Percentiles rank a stretch among this genome's conserved stretches.
These are phyloP conservation scores for Quercus phellos DNA, from an alignment of 331 rosid genomes.

Conservation along the genomic window DNA sequence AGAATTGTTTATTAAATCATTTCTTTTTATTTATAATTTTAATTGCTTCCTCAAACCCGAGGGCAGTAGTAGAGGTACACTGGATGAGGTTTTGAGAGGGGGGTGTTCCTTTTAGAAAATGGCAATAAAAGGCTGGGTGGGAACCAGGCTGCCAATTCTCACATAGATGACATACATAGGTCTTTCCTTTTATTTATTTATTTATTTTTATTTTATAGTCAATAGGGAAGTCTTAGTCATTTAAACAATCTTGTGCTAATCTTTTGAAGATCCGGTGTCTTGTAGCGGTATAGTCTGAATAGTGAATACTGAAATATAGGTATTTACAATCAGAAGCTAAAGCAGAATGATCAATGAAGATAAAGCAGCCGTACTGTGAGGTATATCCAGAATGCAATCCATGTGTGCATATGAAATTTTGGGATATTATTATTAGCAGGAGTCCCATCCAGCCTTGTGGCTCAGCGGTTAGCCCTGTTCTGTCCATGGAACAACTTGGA, in stretches of 20 bases:
- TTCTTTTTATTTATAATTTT: background rate
- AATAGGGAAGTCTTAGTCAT: background rate
- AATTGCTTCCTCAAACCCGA: slow-evolving; percentile 22
- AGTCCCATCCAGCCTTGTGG: too few relatives aligned
- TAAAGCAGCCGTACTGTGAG: too few relatives aligned
- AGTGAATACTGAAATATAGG: background rate
- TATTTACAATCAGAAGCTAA: background rate
- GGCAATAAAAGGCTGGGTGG: slow-evolving; percentile 4
- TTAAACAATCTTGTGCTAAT: background rate
- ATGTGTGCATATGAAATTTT: too few relatives aligned
- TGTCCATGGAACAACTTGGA: too few relatives aligned
- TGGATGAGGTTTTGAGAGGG: slow-evolving; percentile 26
- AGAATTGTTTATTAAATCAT: slow-evolving; percentile 17
- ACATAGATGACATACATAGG: background rate
- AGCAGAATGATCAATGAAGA: background rate
- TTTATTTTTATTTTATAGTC: background rate
- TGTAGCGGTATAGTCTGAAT: background rate
- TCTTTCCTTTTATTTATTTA: background rate
- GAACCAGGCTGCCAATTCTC: background rate
- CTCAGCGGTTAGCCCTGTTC: too few relatives aligned
- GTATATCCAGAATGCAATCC: too few relatives aligned
- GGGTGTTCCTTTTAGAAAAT: slow-evolving; percentile 16
- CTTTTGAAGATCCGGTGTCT: background rate
- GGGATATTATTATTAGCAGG: too few relatives aligned
- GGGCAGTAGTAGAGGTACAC: slow-evolving; percentile 25